Percentiles rank a stretch among this genome's conserved stretches.
These are phyloP conservation scores for Candida ficus DNA, from an alignment of 805 yeast genomes.

Conservation along the genomic window DNA sequence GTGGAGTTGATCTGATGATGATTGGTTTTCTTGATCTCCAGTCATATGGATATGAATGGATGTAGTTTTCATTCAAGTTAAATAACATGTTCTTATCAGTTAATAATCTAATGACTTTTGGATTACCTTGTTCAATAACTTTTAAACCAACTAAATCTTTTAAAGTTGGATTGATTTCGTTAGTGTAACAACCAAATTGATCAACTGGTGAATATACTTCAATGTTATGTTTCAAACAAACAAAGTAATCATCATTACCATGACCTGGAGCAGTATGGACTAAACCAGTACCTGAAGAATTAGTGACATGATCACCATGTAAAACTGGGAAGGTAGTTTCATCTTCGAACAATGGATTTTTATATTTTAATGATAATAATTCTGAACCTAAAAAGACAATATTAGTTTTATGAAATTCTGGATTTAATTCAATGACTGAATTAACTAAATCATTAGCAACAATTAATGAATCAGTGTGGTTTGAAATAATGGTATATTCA, in stretches of 20 bases:
- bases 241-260: constrained; percentile 86
- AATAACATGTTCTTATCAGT: constrained; percentile 40
- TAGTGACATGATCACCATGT: constrained; percentile 78
- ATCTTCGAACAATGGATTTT: constrained; percentile 38
- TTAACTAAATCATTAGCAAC: constrained; percentile 51
- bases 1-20: constrained; percentile 92
- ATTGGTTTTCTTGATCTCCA: constrained; percentile 97
- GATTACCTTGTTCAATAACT: constrained; percentile 59
- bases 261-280: constrained; percentile 99
- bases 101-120: constrained; percentile 39
- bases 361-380: constrained; percentile 41
- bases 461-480: constrained; percentile 40
- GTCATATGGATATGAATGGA: constrained; percentile 91
- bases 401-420: constrained; percentile 18
- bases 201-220: constrained; percentile 75
- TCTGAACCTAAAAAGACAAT: constrained; percentile 36
- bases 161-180: constrained; percentile 45
- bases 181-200: constrained; percentile 59
- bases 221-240: constrained; percentile 55
- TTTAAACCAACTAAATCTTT: constrained; percentile 45
- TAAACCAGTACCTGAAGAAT: constrained; percentile 83
- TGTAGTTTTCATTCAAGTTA: constrained; percentile 43
- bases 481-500: constrained; percentile 47
- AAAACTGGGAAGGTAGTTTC: constrained; percentile 47
- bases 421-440: constrained; percentile 30